A percentile compares a stretch with the other conserved stretches of the same genome.
phyloP scores from a whole-genome alignment of 805 yeast genomes.

The Lachancea meyersii region DNA sequence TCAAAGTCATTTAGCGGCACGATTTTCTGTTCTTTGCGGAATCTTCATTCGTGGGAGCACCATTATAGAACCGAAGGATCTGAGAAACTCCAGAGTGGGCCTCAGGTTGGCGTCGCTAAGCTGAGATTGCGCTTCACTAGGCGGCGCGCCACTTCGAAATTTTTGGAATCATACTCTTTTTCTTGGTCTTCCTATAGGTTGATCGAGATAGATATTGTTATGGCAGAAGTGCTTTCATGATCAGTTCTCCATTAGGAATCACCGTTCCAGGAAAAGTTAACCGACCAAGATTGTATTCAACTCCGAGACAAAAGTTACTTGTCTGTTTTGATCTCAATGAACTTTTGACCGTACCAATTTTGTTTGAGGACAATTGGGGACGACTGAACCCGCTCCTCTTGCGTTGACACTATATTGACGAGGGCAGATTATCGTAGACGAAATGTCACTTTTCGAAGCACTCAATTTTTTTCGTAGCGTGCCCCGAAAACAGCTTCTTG shows the following conservation, averaged over 20 bases:
- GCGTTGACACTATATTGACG: neutral
- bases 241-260: too few relatives aligned
- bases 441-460: too few relatives aligned
- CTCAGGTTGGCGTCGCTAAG: constrained; percentile 4
- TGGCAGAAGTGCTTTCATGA: neutral
- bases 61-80: constrained; percentile 1
- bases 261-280: too few relatives aligned
- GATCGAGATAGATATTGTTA: too few relatives aligned
- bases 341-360: too few relatives aligned
- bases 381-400: too few relatives aligned
- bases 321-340: too few relatives aligned
- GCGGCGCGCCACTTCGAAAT: constrained; percentile 6
- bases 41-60: neutral
- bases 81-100: constrained; percentile 1
- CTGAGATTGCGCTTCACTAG: constrained; percentile 7
- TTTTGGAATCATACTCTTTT: constrained; percentile 4
- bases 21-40: neutral
- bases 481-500: too few relatives aligned
- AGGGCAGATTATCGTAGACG: too few relatives aligned
- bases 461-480: too few relatives aligned
- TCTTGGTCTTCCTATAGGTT: neutral
- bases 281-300: too few relatives aligned
- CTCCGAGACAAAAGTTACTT: too few relatives aligned
- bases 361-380: neutral
- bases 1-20: constrained; percentile 5